Evolutionary conservation across 768 basidiomycete genomes (phyloP), one percentile per base, ranked within the genome.

Genomic region (Pleurotus giganteus): DNA sequence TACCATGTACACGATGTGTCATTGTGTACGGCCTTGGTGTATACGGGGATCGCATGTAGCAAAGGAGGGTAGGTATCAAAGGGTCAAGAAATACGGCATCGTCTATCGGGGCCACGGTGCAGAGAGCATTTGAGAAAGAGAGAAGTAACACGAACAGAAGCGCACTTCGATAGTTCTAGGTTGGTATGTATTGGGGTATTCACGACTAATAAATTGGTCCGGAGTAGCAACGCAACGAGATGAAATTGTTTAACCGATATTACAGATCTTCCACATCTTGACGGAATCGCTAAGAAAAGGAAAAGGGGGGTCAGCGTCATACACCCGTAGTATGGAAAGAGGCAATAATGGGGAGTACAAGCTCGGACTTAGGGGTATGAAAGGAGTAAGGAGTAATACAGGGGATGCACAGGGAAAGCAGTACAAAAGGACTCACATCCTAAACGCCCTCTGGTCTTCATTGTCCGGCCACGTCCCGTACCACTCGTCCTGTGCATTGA

Each of bases 401-500:
- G 37, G n/a, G 32, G 49, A 21, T 29, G 8, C 3, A 51, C 12
- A 15, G 21, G 42, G n/a, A 39, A 60, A 47, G 4, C 19, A 52
- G 37, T 55, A 47, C 31, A 55, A 45, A 17, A 47, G 52, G 15
- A 73, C 85, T 60, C 60, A 88, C 87, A 94, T 80, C 54, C 86
- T 79, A 58, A 94, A 84, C 11, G 88, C 82, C 24, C 84, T 73
- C 43, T 84, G 81, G 42, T 82, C 75, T 13, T 75, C 68, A 41
- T 68, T 78, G 17, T 66, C 62, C 1, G 88, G 85, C 92, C 92
- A 94, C 4, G 88, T 88, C 53, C 70, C 64, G 52, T 71, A 74
- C 92, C 92, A 94, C 9, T 73, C 76, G 32, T 72, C 71, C 68
- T 88, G 79, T 3, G 74, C 80, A 6, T 66, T 55, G 15, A 84